Evolutionary conservation across 2,329 filamentous ascomycete genomes (phyloP), one percentile per base, ranked within the genome.

Genomic region (Xenoacremonium recifei): DNA sequence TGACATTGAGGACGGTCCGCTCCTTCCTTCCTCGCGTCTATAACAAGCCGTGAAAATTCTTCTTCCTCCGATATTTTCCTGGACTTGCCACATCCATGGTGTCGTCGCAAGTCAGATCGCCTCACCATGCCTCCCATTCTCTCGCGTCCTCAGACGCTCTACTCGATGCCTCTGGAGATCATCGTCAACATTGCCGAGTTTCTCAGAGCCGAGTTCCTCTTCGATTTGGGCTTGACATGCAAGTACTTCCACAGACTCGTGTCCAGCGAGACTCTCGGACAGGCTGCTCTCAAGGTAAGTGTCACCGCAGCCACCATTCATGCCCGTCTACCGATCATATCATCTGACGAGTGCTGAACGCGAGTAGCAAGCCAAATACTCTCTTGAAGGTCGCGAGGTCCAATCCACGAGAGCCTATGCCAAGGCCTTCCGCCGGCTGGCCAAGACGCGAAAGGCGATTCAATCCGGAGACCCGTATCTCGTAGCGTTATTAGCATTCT

Each of bases 91-190:
- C n/a, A n/a, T n/a, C n/a, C n/a, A n/a, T n/a, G n/a, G n/a, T n/a
- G n/a, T n/a, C n/a, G n/a, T n/a, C n/a, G n/a, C n/a, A n/a, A n/a
- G n/a, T n/a, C n/a, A n/a, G n/a, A n/a, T n/a, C n/a, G n/a, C n/a
- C n/a, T n/a, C n/a, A n/a, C n/a, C n/a, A n/a, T n/a, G n/a, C n/a
- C n/a, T n/a, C n/a, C n/a, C n/a, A n/a, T n/a, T n/a, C n/a, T n/a
- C n/a, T n/a, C n/a, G n/a, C n/a, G n/a, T n/a, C n/a, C n/a, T n/a
- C n/a, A n/a, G n/a, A n/a, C n/a, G n/a, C n/a, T n/a, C n/a, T n/a
- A n/a, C n/a, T n/a, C n/a, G n/a, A n/a, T n/a, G n/a, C 83, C 84
- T 0, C 82, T 78, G 55, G 85, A 88, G 62, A 68, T 87, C n/a
- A 64, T 85, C 20, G 76, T 77, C 37, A 71, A 77, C 38, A 74